Percentiles rank a stretch among this genome's conserved stretches.
Conservation (phyloP, 768 basidiomycete genomes). For the Hortiboletus flavorubellus region DNA sequence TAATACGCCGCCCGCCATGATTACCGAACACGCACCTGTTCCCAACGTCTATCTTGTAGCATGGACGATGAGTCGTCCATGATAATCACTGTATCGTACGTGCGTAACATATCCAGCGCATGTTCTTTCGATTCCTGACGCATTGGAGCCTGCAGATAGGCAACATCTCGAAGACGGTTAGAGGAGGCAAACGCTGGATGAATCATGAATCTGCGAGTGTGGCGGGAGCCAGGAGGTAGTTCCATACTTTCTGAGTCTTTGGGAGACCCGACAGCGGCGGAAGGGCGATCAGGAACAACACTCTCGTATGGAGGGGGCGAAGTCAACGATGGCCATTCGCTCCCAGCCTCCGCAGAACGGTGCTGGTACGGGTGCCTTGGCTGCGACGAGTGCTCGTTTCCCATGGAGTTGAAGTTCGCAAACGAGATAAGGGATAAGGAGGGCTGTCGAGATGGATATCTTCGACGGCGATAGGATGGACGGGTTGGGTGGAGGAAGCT, state of each 20-base stretch:
- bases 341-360: not conserved
- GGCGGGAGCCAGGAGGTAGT: constrained; percentile 16
- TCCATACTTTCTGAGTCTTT: constrained; percentile 16
- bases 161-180: constrained; percentile 17
- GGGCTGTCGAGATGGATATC: not conserved
- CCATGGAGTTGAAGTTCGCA: too few relatives aligned
- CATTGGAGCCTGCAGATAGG: constrained; percentile 26
- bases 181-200: constrained; percentile 18
- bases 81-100: constrained; percentile 56
- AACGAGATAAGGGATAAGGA: not conserved
- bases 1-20: not conserved
- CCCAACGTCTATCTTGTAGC: constrained; percentile 43
- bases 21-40: constrained; percentile 37
- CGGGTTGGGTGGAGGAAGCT: not conserved
- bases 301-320: constrained; percentile 27
- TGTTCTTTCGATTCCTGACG: constrained; percentile 27
- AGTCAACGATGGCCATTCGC: constrained; percentile 2
- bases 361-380: not conserved
- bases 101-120: constrained; percentile 34
- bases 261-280: constrained; percentile 5
- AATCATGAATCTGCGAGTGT: constrained; percentile 24
- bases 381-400: not conserved
- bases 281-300: constrained; percentile 2
- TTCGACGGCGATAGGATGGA: not conserved
- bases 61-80: constrained; percentile 64